Conservation (phyloP, 805 yeast species). For the Myxozyma neglecta region DNA sequence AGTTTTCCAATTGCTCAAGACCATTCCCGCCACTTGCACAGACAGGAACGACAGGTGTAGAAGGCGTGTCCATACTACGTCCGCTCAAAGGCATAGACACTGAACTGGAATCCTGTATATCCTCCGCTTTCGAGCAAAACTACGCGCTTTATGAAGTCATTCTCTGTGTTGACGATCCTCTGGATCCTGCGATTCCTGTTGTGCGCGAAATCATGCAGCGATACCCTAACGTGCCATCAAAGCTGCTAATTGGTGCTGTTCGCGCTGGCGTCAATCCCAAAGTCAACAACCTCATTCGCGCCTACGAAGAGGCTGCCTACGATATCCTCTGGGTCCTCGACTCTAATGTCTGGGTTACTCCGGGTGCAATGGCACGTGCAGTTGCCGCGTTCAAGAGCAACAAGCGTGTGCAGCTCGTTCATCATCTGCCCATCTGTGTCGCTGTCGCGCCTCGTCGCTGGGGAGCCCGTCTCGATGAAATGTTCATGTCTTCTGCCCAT, state of each 20-base stretch:
- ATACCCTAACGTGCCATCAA: constrained; percentile 60
- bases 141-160: constrained; percentile 73
- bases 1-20: constrained; percentile 10
- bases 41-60: constrained; percentile 37
- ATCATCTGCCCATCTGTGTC: constrained; percentile 67
- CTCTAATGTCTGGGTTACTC: constrained; percentile 76
- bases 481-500: constrained; percentile 81
- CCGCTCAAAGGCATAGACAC: constrained; percentile 86
- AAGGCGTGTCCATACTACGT: constrained; percentile 73
- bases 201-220: constrained; percentile 51
- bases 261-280: constrained; percentile 83
- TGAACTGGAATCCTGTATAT: constrained; percentile 66
- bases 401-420: constrained; percentile 59
- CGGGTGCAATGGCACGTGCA: constrained; percentile 64
- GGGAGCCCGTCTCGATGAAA: constrained; percentile 78
- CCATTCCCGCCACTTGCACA: constrained; percentile 1
- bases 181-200: constrained; percentile 66
- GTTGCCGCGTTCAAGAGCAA: constrained; percentile 47
- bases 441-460: constrained; percentile 44
- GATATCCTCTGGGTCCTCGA: constrained; percentile 85
- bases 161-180: constrained; percentile 66
- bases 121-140: constrained; percentile 64
- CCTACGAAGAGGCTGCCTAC: constrained; percentile 63
- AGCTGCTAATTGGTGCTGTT: constrained; percentile 51
- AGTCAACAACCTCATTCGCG: constrained; percentile 82